These are phyloP conservation scores for Kodamaea laetipori DNA, from an alignment of 805 yeast genomes.

Conservation along the genomic window DNA sequence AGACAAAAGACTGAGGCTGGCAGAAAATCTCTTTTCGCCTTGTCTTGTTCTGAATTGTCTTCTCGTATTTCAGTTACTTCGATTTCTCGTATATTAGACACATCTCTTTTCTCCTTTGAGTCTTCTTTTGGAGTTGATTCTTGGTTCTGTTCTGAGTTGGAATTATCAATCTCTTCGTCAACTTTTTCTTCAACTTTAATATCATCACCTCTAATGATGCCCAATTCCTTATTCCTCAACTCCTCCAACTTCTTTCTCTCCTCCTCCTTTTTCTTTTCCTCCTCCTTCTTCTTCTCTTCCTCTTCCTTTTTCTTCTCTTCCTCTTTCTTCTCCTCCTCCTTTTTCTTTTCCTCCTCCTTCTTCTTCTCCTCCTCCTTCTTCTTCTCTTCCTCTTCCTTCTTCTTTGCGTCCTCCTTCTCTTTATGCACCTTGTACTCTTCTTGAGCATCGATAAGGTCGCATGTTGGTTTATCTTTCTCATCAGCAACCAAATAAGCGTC, in stretches of 20 bases:
- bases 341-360: constrained; percentile 10
- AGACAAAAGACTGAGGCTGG: constrained; percentile 21
- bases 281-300: constrained; percentile 14
- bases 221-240: constrained; percentile 7
- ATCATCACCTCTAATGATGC: constrained; percentile 12
- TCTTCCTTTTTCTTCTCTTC: constrained; percentile 14
- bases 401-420: constrained; percentile 13
- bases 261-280: constrained; percentile 13
- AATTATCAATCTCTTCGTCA: no score
- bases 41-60: not conserved
- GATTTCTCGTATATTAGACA: not conserved
- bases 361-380: constrained; percentile 9
- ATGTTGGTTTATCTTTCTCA: constrained; percentile 16
- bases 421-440: constrained; percentile 15
- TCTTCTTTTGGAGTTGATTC: constrained; percentile 11
- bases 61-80: constrained; percentile 6
- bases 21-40: constrained; percentile 3
- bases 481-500: constrained; percentile 21
- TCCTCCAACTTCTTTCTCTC: constrained; percentile 10
- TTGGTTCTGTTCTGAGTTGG: constrained; percentile 5
- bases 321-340: constrained; percentile 13
- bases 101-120: not conserved
- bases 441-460: constrained; percentile 16
- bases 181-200: constrained; percentile 13
- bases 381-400: constrained; percentile 5